phyloP scores from a whole-genome alignment of 2,329 filamentous ascomycete species.

The Ophiostoma piceae region DNA sequence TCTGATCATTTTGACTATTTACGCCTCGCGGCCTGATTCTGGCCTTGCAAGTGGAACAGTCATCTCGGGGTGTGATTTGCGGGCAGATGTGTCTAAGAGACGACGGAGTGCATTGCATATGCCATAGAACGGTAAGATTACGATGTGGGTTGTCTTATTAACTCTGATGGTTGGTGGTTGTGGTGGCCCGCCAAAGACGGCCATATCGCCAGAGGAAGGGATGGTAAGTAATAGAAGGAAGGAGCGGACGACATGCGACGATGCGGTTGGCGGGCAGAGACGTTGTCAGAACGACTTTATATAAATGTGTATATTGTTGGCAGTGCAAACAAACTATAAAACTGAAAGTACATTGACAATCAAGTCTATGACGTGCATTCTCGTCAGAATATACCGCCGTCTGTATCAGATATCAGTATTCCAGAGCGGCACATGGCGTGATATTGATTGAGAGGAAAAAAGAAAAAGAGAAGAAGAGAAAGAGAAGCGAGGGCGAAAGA shows the following conservation, averaged over 20 bases:
- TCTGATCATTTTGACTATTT: neutral
- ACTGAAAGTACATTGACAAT: neutral
- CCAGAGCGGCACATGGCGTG: too few relatives aligned
- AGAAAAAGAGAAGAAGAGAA: neutral
- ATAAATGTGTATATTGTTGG: too few relatives aligned
- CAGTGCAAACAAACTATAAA: too few relatives aligned
- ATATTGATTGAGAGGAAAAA: neutral
- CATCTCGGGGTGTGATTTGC: neutral
- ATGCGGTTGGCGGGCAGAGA: neutral
- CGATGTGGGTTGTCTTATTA: neutral
- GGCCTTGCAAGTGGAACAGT: neutral
- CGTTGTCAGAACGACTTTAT: neutral
- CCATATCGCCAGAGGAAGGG: neutral
- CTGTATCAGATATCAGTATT: neutral
- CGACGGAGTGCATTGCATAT: neutral
- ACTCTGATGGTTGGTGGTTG: neutral
- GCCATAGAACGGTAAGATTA: neutral
- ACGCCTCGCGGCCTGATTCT: neutral
- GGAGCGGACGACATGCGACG: neutral
- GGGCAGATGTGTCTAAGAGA: neutral
- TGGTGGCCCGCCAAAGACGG: constrained; percentile 16
- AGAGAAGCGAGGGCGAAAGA: neutral
- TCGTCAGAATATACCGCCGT: neutral
- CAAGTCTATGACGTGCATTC: neutral
- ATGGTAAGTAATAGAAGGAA: neutral